Base-by-base conservation (phyloP, 441 rosid species). In the Eruca vesicaria region DNA sequence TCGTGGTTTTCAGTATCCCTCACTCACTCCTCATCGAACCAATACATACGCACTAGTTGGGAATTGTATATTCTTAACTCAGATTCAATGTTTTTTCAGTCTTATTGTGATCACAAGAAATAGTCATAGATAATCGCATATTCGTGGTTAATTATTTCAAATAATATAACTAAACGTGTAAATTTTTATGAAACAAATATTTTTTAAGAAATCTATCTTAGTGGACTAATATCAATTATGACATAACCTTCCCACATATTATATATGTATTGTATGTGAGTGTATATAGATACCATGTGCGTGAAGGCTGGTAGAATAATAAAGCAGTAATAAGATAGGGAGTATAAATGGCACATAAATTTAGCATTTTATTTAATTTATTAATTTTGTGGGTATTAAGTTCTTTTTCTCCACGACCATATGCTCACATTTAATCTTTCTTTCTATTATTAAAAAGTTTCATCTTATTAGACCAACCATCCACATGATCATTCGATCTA, bases 361-460 rank as follows among this genome's bases (percentile, higher is more conserved):
- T 48, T 53, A 75, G 36, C 9, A 50, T 41, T 50, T 21, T 8
- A 61, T 29, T 63, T 38, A 63, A 43, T 57, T 70, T 64, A 71
- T 18, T 66, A 20, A 29, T 55, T 29, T 78, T 61, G 81, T 72
- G 77, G 76, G 73, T 68, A 78, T 68, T 72, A 55, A 53, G 73
- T 78, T 78, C 74, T 72, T 35, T 78, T 74, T 67, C 81, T 67
- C 74, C 78, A 72, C 66, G 67, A 66, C 74, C 45, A 52, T 68
- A 72, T 78, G 78, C 70, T 73, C 56, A 48, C 59, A 21, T 78
- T 61, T 58, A 18, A 29, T 50, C 36, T 38, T 66, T 58, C n/a
- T 71, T 60, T 66, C 63, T 36, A 71, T 50, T 66, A 10, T 71
- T 29, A 59, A n/a, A 48, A 67, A 43, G 6, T 59, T 7, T 61